A percentile compares a stretch with the other conserved stretches of the same genome.
phyloP scores from a whole-genome alignment of 148 eudicot species.

The Pouteria glomerata region DNA sequence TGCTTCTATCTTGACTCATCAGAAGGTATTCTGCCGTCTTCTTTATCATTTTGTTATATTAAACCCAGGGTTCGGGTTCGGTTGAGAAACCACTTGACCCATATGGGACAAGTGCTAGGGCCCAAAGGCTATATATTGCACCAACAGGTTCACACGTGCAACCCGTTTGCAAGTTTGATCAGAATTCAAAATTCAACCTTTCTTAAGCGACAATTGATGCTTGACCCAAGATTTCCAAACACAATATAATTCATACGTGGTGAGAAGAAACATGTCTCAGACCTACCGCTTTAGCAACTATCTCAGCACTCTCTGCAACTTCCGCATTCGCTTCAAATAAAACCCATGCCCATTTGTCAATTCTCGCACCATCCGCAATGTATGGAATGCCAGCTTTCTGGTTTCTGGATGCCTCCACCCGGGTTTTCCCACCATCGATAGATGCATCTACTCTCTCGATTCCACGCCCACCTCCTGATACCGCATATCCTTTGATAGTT shows the following conservation, averaged over 20 bases:
- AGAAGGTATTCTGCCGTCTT: no score
- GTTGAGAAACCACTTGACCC: no score
- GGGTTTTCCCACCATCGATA: slow-evolving; percentile 76
- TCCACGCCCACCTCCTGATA: slow-evolving; percentile 91
- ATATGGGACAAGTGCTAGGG: neutral
- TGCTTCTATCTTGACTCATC: no score
- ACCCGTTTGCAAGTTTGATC: neutral
- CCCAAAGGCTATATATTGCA: neutral
- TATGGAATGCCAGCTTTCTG: slow-evolving; percentile 66
- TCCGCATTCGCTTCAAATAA: slow-evolving; percentile 63
- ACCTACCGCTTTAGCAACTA: slow-evolving; percentile 89
- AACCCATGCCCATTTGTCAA: slow-evolving; percentile 97
- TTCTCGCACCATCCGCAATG: slow-evolving; percentile 45
- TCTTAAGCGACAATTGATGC: neutral
- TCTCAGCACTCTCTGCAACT: slow-evolving; percentile 50
- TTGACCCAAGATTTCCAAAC: neutral
- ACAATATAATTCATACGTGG: neutral
- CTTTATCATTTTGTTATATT: no score
- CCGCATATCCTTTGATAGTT: slow-evolving; percentile 76
- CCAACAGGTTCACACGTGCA: neutral
- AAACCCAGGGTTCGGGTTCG: no score
- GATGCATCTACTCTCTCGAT: slow-evolving; percentile 90
- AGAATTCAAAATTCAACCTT: neutral
- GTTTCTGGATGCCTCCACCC: slow-evolving; percentile 79
- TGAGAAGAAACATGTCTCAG: neutral